These are phyloP conservation scores for Leccinum aurantiacum DNA, from an alignment of 768 basidiomycete species.

Conservation along the genomic window DNA sequence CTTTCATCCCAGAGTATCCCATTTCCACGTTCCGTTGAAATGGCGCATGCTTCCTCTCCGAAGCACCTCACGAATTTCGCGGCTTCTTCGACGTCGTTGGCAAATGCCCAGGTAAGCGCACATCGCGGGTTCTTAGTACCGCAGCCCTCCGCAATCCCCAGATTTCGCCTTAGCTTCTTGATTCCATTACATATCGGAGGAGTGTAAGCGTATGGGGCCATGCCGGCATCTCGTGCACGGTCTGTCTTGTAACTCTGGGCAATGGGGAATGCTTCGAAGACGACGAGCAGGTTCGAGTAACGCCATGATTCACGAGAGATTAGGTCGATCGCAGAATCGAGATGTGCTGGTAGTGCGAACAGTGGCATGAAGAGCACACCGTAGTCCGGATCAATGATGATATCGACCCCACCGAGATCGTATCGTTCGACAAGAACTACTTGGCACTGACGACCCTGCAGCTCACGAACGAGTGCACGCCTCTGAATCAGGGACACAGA, in stretches of 20 bases:
- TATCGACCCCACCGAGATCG: constrained; percentile 55
- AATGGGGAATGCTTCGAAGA: constrained; percentile 69
- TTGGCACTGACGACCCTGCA: constrained; percentile 44
- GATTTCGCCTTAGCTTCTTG: constrained; percentile 61
- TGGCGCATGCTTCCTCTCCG: constrained; percentile 55
- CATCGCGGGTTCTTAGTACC: constrained; percentile 47
- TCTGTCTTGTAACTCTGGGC: constrained; percentile 35
- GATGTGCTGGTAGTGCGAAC: constrained; percentile 48
- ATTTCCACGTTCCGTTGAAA: constrained; percentile 40
- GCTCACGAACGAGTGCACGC: constrained; percentile 53
- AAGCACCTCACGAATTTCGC: constrained; percentile 54
- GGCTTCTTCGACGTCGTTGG: constrained; percentile 56
- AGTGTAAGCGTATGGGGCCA: constrained; percentile 49
- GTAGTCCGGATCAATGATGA: constrained; percentile 65
- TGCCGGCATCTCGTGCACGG: constrained; percentile 8
- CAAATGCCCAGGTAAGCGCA: constrained; percentile 58
- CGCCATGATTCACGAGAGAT: constrained; percentile 64
- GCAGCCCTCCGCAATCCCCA: constrained; percentile 62
- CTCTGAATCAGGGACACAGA: constrained; percentile 71
- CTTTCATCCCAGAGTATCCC: constrained; percentile 55
- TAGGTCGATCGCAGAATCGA: constrained; percentile 42
- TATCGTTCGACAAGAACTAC: constrained; percentile 68
- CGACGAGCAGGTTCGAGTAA: constrained; percentile 51
- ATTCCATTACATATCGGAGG: constrained; percentile 69
- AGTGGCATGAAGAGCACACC: constrained; percentile 53